A percentile compares a stretch with the other conserved stretches of the same genome.
These are phyloP conservation scores for Rubia peregrina DNA, from an alignment of 305 asterid genomes.

Conservation along the genomic window DNA sequence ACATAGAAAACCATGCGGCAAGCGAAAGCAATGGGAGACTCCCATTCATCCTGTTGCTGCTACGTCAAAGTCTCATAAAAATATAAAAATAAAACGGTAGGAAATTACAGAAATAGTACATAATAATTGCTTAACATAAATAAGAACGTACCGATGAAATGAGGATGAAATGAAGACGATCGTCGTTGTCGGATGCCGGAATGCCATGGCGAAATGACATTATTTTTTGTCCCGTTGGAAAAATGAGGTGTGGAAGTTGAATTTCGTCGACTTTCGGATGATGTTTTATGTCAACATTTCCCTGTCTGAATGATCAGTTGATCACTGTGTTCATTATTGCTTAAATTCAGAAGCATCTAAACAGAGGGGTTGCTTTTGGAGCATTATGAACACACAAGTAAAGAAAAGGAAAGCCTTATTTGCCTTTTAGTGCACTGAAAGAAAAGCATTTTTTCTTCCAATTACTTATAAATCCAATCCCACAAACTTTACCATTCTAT, in stretches of 20 bases:
- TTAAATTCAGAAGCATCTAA: background rate
- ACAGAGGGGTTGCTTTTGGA: conserved; percentile 12
- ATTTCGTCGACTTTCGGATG: no score
- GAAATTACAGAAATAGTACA: background rate
- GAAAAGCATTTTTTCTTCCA: conserved; percentile 8
- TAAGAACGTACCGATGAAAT: background rate
- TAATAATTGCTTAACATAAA: background rate
- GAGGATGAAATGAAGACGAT: conserved; percentile 4
- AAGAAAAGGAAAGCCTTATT: conserved; percentile 9
- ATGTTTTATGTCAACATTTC: no score
- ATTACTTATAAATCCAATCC: background rate
- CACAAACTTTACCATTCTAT: background rate
- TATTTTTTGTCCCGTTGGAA: background rate
- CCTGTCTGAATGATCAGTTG: background rate
- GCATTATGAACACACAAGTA: conserved; percentile 5
- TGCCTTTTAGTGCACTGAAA: background rate
- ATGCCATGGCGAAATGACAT: background rate
- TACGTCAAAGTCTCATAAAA: background rate
- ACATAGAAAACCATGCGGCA: conserved; percentile 23
- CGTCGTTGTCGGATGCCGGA: background rate
- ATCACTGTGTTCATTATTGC: background rate
- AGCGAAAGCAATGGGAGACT: conserved; percentile 8
- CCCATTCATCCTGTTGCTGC: conserved; percentile 10
- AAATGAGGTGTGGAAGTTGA: no score
- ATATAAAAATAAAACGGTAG: background rate